Conservation (phyloP, 371 early-diverging fungal species). For the Mucor plumbeus region DNA sequence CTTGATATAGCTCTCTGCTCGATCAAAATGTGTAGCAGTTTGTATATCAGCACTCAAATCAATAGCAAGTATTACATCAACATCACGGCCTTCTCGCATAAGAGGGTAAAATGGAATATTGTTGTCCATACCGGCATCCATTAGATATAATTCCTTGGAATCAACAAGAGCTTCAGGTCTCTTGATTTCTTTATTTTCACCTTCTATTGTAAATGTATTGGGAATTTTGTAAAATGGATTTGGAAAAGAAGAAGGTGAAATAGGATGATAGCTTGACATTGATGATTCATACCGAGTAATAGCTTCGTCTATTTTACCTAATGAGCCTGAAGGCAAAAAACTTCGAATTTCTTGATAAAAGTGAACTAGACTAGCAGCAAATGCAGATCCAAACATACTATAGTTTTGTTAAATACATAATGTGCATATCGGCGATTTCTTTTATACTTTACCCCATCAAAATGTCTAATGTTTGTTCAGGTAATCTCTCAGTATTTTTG, state of each 20-base stretch:
- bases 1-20: conserved; percentile 63
- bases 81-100: conserved; percentile 63
- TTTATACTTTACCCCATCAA: conserved; percentile 53
- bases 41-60: conserved; percentile 78
- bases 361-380: conserved; percentile 69
- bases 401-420: too few relatives aligned
- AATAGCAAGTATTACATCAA: conserved; percentile 72
- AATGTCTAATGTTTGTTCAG: conserved; percentile 68
- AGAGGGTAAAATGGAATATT: conserved; percentile 79
- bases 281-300: conserved; percentile 49
- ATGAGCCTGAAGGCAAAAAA: conserved; percentile 35
- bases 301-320: conserved; percentile 36
- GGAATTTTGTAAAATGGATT: conserved; percentile 58
- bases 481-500: conserved; percentile 55
- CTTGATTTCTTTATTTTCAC: conserved; percentile 16
- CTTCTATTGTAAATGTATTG: conserved; percentile 3
- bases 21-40: conserved; percentile 66
- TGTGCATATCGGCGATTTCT: too few relatives aligned
- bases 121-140: conserved; percentile 82
- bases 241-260: conserved; percentile 58
- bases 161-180: conserved; percentile 31
- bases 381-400: conserved; percentile 64
- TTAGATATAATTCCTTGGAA: conserved; percentile 53
- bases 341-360: conserved; percentile 59
- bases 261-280: conserved; percentile 54